Evolutionary conservation across 495 filamentous ascomycete species (phyloP).

Genomic region (Tirmania nivea): DNA sequence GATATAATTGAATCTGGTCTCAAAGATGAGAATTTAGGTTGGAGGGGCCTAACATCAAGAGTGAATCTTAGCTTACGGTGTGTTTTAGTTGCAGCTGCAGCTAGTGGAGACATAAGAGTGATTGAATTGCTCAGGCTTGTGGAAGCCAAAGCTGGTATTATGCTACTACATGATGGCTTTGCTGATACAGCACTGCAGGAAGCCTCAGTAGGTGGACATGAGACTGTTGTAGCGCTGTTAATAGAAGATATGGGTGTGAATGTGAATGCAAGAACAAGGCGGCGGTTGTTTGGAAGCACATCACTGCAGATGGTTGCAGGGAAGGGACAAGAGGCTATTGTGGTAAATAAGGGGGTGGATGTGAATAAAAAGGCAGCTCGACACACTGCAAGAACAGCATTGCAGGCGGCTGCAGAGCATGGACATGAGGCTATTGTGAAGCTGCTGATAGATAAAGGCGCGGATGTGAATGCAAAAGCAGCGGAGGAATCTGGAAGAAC

Average conservation of each 20-base stretch:
- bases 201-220: no score
- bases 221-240: not conserved
- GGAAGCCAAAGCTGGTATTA: no score
- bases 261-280: not conserved
- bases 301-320: not conserved
- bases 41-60: no score
- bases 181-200: no score
- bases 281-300: not conserved
- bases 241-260: not conserved
- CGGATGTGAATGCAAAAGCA: not conserved
- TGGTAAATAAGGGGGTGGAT: not conserved
- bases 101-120: no score
- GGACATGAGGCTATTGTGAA: not conserved
- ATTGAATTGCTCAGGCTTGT: no score
- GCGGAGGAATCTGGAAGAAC: not conserved
- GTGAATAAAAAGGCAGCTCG: not conserved
- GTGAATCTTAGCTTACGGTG: no score
- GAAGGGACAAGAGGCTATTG: not conserved
- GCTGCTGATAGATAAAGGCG: not conserved
- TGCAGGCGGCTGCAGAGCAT: not conserved
- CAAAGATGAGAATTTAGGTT: no score
- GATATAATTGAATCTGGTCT: no score
- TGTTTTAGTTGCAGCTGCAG: no score
- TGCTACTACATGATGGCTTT: no score
- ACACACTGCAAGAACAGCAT: not conserved